Conservation (phyloP, 2,329 filamentous ascomycete species). For the Fusarium gaditjirri region DNA sequence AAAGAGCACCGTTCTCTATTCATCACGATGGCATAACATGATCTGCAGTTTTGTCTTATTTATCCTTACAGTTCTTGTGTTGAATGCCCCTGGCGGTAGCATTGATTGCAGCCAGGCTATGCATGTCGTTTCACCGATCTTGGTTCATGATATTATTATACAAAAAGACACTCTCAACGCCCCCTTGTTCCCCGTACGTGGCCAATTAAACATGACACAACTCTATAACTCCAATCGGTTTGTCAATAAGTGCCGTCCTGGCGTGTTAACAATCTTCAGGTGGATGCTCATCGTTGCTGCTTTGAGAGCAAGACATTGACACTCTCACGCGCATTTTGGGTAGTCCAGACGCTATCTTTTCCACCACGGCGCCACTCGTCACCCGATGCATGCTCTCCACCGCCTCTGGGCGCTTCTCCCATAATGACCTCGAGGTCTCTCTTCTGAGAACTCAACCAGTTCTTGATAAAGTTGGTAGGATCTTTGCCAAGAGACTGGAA, state of each 20-base stretch:
- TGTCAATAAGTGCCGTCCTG: constrained; percentile 3
- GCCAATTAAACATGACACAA: constrained; percentile 36
- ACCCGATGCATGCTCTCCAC: constrained; percentile 63
- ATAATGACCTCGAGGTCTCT: constrained; percentile 89
- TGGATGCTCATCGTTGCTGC: constrained; percentile 55
- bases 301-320: constrained; percentile 70
- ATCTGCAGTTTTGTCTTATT: constrained; percentile 16
- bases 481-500: constrained; percentile 81
- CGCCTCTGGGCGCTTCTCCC: constrained; percentile 78
- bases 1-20: constrained; percentile 18
- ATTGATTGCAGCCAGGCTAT: constrained; percentile 15
- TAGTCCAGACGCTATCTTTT: constrained; percentile 64
- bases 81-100: constrained; percentile 9
- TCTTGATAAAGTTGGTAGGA: constrained; percentile 83
- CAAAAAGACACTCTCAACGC: constrained; percentile 43
- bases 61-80: constrained; percentile 19
- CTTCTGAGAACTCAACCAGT: constrained; percentile 92
- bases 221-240: constrained; percentile 38
- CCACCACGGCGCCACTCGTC: constrained; percentile 77
- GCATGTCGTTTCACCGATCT: constrained; percentile 22
- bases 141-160: constrained; percentile 43
- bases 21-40: constrained; percentile 24
- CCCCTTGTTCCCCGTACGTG: constrained; percentile 34
- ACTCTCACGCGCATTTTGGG: constrained; percentile 69
- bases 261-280: background rate